These are phyloP conservation scores for Scytalidium lignicola DNA, from an alignment of 2,329 filamentous ascomycete genomes.

Conservation along the genomic window DNA sequence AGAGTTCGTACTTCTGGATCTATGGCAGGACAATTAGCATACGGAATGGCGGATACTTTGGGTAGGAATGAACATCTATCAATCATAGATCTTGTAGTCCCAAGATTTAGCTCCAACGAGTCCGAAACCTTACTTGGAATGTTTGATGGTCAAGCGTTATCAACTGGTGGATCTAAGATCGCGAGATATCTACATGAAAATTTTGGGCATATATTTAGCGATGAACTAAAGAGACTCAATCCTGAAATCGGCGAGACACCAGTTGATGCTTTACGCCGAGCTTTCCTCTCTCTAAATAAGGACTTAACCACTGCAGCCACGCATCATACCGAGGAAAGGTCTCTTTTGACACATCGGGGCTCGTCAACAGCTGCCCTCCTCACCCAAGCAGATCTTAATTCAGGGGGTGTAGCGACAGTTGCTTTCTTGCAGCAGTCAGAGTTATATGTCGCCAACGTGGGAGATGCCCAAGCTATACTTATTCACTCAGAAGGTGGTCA, in stretches of 20 bases:
- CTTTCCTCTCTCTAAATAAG: conserved; percentile 89
- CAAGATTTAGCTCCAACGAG: conserved; percentile 83
- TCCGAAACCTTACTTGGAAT: conserved; percentile 88
- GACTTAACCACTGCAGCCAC: conserved; percentile 83
- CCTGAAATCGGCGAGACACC: conserved; percentile 66
- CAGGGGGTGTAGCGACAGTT: conserved; percentile 87
- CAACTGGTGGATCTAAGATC: conserved; percentile 87
- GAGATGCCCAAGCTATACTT: conserved; percentile 91
- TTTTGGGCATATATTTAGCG: conserved; percentile 77
- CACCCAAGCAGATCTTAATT: conserved; percentile 82
- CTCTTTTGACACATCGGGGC: conserved; percentile 61
- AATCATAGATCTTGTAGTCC: conserved; percentile 91
- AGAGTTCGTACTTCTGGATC: conserved; percentile 97
- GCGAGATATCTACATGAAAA: conserved; percentile 96
- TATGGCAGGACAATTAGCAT: conserved; percentile 80
- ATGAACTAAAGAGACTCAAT: conserved; percentile 73
- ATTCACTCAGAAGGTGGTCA: conserved; percentile 84
- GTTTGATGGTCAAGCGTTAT: conserved; percentile 90
- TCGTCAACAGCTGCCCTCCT: conserved; percentile 71
- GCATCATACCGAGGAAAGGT: conserved; percentile 72
- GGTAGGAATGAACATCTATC: conserved; percentile 92
- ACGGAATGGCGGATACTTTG: conserved; percentile 95
- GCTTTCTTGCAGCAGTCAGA: conserved; percentile 86
- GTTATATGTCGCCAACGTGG: conserved; percentile 90
- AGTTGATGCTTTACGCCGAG: conserved; percentile 74